Base-by-base conservation (phyloP, 2,329 filamentous ascomycete genomes). In the Cryphonectria parasitica region DNA sequence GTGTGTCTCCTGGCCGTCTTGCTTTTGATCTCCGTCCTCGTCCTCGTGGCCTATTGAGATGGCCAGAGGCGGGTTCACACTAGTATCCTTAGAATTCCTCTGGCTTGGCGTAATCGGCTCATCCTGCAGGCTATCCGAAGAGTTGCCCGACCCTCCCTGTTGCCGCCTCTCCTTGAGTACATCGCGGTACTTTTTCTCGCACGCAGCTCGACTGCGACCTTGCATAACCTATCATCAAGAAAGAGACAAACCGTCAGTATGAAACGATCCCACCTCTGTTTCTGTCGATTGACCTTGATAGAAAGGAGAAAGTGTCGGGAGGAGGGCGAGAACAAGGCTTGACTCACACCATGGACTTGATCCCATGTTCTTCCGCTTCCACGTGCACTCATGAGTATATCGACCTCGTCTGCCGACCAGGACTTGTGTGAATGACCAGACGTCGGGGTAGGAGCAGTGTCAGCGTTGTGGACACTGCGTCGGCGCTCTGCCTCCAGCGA, bases 151-250 rank as follows among this genome's bases (percentile, higher is more conserved):
- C 10, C 3, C 22, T 36, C 3, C 31, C 10, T 31, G 56, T 3
- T 34, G 43, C 52, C 43, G n/a, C 11, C 54, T 58, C 64, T 31
- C 34, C 52, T 58, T 58, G 45, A n/a, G 15, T 4, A 64, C n/a
- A 8, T 39, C 28, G 13, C 66, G 66, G 60, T 68, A 68, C 31
- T 68, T 68, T 1, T 68, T 54, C 58, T 63, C n/a, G 34, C 58
- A 49, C 3, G 66, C 66, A 25, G 25, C 7, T n/a, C 34, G 52
- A 3, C 31, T 68, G 28, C 61, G 66, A 22, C 43, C 17, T 22
- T 34, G 28, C 15, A 68, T 41, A 1, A 43, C 4, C 66, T 68
- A 13, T 5, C 11, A 31, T 39, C 2, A 8, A 22, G 22, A 13
- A 22, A 39, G 8, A 31, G 5, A 39, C 6, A 13, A 31, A 39